phyloP scores from a whole-genome alignment of 345 rosid species.

The Draba incana region DNA sequence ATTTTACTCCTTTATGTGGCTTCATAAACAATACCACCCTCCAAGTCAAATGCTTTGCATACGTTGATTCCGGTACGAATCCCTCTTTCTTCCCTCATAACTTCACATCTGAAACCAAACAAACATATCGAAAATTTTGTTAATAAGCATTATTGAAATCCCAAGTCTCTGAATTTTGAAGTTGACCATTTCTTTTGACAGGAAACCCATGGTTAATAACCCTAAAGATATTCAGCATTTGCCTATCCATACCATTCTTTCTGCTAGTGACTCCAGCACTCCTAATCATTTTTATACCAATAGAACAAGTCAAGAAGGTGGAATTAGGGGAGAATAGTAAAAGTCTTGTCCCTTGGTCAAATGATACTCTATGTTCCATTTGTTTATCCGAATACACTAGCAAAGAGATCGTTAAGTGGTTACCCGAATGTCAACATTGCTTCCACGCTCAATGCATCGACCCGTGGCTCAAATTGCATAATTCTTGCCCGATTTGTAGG shows the following conservation, averaged over 20 bases:
- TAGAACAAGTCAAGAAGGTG: conserved; percentile 21
- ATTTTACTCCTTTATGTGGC: too few species aligned
- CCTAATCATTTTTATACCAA: not conserved
- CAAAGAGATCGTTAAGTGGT: conserved; percentile 51
- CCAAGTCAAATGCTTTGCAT: conserved; percentile 48
- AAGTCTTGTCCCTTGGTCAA: conserved; percentile 38
- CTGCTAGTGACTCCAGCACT: not conserved
- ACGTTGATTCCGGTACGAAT: not conserved
- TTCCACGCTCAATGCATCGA: conserved; percentile 66
- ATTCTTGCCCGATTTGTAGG: conserved; percentile 61
- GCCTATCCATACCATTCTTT: not conserved
- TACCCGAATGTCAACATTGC: conserved; percentile 63
- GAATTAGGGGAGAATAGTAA: too few species aligned
- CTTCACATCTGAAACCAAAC: too few species aligned
- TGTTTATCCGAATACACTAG: conserved; percentile 55
- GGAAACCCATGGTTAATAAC: too few species aligned
- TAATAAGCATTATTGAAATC: too few species aligned
- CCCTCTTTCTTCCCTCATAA: too few species aligned
- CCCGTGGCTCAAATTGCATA: conserved; percentile 58
- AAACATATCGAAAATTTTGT: too few species aligned
- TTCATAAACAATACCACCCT: conserved; percentile 1
- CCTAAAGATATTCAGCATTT: too few species aligned
- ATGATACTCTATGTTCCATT: conserved; percentile 51
- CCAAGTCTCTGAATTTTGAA: too few species aligned
- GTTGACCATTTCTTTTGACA: too few species aligned